Percentiles rank a stretch among this genome's conserved stretches.
phyloP scores from a whole-genome alignment of 352 stramenopile genomes.

The Elongisporangium senticosum region DNA sequence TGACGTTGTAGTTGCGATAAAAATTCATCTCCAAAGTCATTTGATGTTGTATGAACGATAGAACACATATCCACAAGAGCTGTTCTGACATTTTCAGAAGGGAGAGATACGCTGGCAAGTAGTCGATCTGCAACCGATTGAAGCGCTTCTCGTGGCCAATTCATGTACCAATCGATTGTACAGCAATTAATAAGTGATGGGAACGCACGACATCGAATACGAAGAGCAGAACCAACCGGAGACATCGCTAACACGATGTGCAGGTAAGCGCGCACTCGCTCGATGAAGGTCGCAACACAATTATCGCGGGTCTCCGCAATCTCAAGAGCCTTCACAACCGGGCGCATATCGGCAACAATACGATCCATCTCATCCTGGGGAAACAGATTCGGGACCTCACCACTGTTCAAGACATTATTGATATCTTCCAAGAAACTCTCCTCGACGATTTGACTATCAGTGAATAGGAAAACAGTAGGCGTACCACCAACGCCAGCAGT shows the following conservation, averaged over 20 bases:
- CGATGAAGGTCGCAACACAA: slow-evolving; percentile 86
- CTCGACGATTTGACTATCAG: slow-evolving; percentile 93
- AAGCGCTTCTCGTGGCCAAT: slow-evolving; percentile 90
- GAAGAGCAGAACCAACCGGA: slow-evolving; percentile 89
- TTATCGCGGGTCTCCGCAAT: slow-evolving; percentile 91
- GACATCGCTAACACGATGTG: slow-evolving; percentile 95
- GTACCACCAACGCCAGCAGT: slow-evolving; percentile 82
- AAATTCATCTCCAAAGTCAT: slow-evolving; percentile 85
- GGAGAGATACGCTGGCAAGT: slow-evolving; percentile 75
- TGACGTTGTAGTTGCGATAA: slow-evolving; percentile 84
- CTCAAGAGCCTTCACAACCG: slow-evolving; percentile 81
- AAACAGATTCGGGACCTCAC: slow-evolving; percentile 95
- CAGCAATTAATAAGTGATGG: slow-evolving; percentile 95
- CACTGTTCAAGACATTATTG: slow-evolving; percentile 96
- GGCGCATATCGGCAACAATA: slow-evolving; percentile 90
- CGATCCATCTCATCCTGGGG: slow-evolving; percentile 91
- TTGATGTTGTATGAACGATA: slow-evolving; percentile 90
- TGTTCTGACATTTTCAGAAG: slow-evolving; percentile 59
- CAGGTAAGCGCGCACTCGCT: slow-evolving; percentile 89
- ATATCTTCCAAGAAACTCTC: slow-evolving; percentile 95
- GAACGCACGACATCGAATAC: slow-evolving; percentile 91
- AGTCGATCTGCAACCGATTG: slow-evolving; percentile 88
- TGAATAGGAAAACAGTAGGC: slow-evolving; percentile 91
- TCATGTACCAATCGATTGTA: slow-evolving; percentile 96
- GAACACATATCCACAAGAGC: slow-evolving; percentile 90